Evolutionary conservation across 306 rosid genomes (phyloP).

Genomic region (Notholithocarpus densiflorus): DNA sequence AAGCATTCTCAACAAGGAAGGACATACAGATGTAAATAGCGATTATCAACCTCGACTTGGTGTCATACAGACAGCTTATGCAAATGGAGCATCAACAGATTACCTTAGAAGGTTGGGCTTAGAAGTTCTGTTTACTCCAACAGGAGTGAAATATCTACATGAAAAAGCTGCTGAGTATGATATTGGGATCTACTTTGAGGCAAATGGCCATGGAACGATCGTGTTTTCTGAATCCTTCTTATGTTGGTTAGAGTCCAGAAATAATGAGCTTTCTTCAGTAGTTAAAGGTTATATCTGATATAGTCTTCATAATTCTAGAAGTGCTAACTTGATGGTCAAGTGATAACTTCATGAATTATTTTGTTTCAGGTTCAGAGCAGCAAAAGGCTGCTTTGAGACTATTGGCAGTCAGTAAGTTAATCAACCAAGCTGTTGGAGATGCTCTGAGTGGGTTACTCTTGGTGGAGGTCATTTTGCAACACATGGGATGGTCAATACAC

Average conservation of each 20-base stretch:
- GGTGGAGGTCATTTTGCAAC: constrained; percentile 81
- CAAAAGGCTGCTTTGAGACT: constrained; percentile 76
- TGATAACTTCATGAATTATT: constrained; percentile 6
- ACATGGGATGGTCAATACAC: constrained; percentile 72
- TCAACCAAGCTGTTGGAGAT: constrained; percentile 96
- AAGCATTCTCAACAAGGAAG: constrained; percentile 49
- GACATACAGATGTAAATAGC: constrained; percentile 20
- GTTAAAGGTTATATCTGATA: constrained; percentile 44
- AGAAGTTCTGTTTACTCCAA: constrained; percentile 76
- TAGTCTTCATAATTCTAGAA: constrained; percentile 19
- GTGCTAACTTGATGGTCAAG: constrained; percentile 11
- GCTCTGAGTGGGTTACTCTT: constrained; percentile 86
- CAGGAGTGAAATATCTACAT: constrained; percentile 87
- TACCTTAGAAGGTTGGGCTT: constrained; percentile 73
- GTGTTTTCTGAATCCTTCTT: constrained; percentile 70
- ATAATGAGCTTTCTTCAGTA: constrained; percentile 38
- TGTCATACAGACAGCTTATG: constrained; percentile 91
- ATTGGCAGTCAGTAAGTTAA: constrained; percentile 66
- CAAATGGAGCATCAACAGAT: constrained; percentile 86
- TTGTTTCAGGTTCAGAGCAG: constrained; percentile 55
- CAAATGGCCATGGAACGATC: constrained; percentile 96
- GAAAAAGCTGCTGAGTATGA: constrained; percentile 80
- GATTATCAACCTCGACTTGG: constrained; percentile 54
- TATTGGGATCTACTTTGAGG: constrained; percentile 93
- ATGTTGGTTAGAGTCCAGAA: constrained; percentile 50